phyloP scores from a whole-genome alignment of 106 monocot genomes.

The Alisma plantagoaquatica region DNA sequence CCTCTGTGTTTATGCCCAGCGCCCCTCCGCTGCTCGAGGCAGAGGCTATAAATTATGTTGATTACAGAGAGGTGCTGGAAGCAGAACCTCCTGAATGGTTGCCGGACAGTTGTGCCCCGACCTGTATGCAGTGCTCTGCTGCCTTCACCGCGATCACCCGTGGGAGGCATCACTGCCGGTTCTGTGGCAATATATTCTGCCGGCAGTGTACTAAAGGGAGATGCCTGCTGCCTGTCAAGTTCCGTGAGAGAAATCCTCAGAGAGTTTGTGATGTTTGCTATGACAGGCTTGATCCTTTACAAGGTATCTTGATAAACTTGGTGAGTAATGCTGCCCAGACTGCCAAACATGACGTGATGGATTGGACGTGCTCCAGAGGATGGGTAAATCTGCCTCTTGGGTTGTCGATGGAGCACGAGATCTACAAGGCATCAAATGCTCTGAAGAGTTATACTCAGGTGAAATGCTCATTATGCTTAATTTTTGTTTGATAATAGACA shows the following conservation, averaged over 20 bases:
- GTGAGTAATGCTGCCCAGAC: conserved; percentile 76
- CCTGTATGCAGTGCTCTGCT: conserved; percentile 73
- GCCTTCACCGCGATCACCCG: conserved; percentile 72
- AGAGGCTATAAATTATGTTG: conserved; percentile 36
- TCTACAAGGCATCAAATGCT: conserved; percentile 84
- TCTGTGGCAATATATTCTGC: conserved; percentile 91
- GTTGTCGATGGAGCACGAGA: conserved; percentile 90
- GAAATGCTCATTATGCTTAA: no score
- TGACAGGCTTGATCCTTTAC: conserved; percentile 82
- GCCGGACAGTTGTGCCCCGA: conserved; percentile 54
- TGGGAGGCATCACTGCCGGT: conserved; percentile 93
- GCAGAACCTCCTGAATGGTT: conserved; percentile 96
- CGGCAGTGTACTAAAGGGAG: conserved; percentile 72
- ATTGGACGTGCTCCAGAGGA: conserved; percentile 85
- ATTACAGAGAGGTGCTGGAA: conserved; percentile 50
- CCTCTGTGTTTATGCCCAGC: conserved; percentile 87
- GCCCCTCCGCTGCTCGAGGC: conserved; percentile 65
- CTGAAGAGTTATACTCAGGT: conserved; percentile 79
- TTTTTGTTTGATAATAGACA: no score
- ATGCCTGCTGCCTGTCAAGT: conserved; percentile 75
- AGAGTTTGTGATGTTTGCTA: conserved; percentile 90
- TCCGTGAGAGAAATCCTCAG: conserved; percentile 67
- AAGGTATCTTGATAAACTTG: conserved; percentile 49
- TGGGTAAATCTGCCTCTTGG: conserved; percentile 94
- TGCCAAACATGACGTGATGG: conserved; percentile 90